Evolutionary conservation across 139 green algal genomes (phyloP).

Genomic region (Chlamydomonas incerta): DNA sequence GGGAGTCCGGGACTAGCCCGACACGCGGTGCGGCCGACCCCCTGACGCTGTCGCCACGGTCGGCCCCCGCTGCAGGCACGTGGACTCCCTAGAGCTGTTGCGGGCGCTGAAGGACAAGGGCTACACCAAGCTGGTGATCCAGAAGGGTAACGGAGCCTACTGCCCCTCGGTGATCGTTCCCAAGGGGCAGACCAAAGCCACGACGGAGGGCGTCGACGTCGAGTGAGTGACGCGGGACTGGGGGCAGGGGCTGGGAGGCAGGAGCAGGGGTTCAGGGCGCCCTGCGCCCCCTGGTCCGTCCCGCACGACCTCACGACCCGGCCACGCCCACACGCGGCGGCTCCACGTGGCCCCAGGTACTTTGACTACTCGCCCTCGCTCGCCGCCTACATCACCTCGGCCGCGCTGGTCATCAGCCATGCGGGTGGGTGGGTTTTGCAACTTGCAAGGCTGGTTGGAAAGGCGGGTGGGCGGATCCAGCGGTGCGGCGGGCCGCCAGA

Average conservation of each 20-base stretch:
- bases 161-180: conserved; percentile 57
- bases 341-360: too few species aligned
- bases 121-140: conserved; percentile 78
- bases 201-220: conserved; percentile 61
- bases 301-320: too few species aligned
- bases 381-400: conserved; percentile 57
- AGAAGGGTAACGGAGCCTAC: conserved; percentile 68
- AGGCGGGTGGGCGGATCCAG: too few species aligned
- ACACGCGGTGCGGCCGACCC: too few species aligned
- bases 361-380: conserved; percentile 83
- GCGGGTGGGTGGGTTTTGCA: conserved; percentile 62
- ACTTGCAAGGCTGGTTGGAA: too few species aligned
- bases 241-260: too few species aligned
- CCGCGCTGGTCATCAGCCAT: conserved; percentile 86
- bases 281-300: too few species aligned
- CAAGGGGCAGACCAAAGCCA: conserved; percentile 29
- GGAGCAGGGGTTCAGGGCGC: too few species aligned
- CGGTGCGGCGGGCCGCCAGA: too few species aligned
- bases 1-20: neutral
- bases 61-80: conserved; percentile 53
- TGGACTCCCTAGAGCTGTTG: conserved; percentile 67
- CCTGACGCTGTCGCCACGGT: too few species aligned
- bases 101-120: conserved; percentile 57
- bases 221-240: conserved; percentile 51
- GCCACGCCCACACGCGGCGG: too few species aligned